Percentiles rank a stretch among this genome's conserved stretches.
phyloP scores from a whole-genome alignment of 371 early-diverging fungal genomes.

The Saksenaea vasiformis region DNA sequence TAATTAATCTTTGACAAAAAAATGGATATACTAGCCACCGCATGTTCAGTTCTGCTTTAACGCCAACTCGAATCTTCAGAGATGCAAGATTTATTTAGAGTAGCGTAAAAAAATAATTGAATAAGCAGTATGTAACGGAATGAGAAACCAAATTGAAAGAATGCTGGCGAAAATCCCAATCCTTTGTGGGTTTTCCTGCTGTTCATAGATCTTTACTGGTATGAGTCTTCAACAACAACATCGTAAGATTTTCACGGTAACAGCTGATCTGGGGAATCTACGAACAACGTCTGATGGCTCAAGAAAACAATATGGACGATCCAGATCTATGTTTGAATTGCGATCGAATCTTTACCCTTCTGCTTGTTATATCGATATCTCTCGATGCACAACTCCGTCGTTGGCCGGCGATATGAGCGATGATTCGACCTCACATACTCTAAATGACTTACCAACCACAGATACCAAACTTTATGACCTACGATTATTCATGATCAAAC shows the following conservation, averaged over 20 bases:
- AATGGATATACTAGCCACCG: too few relatives aligned
- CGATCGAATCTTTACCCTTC: background rate
- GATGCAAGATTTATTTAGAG: too few relatives aligned
- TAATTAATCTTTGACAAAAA: too few relatives aligned
- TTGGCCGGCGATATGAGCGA: background rate
- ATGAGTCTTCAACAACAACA: background rate
- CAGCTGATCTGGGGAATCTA: background rate
- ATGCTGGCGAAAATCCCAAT: background rate
- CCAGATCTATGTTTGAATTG: constrained; percentile 35
- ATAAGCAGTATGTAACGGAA: background rate
- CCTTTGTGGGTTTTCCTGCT: background rate
- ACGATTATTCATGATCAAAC: constrained; percentile 22
- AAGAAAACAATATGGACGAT: constrained; percentile 25
- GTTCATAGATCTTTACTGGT: background rate
- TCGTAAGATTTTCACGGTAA: background rate
- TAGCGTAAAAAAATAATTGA: too few relatives aligned
- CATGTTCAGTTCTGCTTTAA: too few relatives aligned
- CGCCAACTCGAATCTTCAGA: too few relatives aligned
- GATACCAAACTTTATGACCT: background rate
- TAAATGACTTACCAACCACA: background rate
- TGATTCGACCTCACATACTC: background rate
- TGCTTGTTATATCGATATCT: constrained; percentile 8
- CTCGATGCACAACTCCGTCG: background rate
- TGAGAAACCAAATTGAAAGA: background rate
- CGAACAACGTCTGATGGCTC: constrained; percentile 3